A percentile compares a stretch with the other conserved stretches of the same genome.
phyloP scores from a whole-genome alignment of 1,139 yeast species.

The Scheffersomyces insectosa region DNA sequence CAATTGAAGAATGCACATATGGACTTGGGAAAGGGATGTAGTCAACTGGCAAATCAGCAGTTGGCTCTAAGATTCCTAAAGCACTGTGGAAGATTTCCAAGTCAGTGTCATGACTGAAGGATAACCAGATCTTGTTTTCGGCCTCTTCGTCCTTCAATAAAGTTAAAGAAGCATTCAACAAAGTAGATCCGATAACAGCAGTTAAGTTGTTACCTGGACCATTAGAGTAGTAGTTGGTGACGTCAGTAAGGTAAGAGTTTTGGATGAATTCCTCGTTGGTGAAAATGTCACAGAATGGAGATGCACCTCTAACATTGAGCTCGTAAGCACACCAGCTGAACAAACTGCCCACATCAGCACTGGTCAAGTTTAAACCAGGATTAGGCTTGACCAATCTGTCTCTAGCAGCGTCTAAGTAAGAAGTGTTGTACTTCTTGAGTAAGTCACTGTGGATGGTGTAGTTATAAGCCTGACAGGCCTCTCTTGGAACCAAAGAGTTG shows the following conservation, averaged over 20 bases:
- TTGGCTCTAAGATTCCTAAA: constrained; percentile 47
- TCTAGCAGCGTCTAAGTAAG: constrained; percentile 36
- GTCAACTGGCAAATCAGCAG: constrained; percentile 27
- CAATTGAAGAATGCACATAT: constrained; percentile 48
- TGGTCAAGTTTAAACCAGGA: constrained; percentile 41
- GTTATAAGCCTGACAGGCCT: constrained; percentile 28
- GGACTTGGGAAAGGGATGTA: constrained; percentile 38
- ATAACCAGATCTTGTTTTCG: constrained; percentile 39
- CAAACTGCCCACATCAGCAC: constrained; percentile 40
- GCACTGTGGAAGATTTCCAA: constrained; percentile 51
- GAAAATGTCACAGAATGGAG: constrained; percentile 52
- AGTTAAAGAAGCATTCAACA: constrained; percentile 31
- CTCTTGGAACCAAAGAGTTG: constrained; percentile 20
- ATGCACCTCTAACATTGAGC: constrained; percentile 46
- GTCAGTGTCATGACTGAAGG: constrained; percentile 64
- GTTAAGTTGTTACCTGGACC: constrained; percentile 25
- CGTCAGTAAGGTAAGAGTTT: constrained; percentile 44
- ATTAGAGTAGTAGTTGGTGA: constrained; percentile 35
- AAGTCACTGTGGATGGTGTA: constrained; percentile 16
- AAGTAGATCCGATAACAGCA: constrained; percentile 28
- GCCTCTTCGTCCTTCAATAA: constrained; percentile 26
- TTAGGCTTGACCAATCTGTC: constrained; percentile 36
- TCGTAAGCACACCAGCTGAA: constrained; percentile 55
- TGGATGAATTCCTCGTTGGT: constrained; percentile 49
- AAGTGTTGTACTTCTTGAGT: constrained; percentile 16